phyloP scores from a whole-genome alignment of 2,329 filamentous ascomycete species.

The Phyllosticta citrichinensis region DNA sequence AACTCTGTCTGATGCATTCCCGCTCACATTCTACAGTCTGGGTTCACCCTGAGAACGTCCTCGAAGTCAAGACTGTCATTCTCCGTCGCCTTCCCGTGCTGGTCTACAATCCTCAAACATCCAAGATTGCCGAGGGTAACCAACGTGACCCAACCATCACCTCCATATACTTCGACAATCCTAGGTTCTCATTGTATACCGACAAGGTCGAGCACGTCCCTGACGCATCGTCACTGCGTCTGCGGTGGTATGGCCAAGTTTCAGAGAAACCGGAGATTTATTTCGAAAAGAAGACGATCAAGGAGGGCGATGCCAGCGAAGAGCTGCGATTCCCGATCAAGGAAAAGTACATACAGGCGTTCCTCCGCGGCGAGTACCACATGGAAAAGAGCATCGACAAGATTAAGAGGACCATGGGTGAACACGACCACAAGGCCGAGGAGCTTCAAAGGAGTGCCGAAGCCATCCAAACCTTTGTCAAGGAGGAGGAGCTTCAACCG shows the following conservation, averaged over 20 bases:
- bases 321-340: conserved; percentile 80
- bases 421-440: conserved; percentile 55
- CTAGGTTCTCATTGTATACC: conserved; percentile 74
- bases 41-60: conserved; percentile 89
- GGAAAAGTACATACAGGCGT: conserved; percentile 83
- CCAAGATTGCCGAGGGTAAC: conserved; percentile 69
- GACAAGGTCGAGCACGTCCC: conserved; percentile 69
- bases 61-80: conserved; percentile 95
- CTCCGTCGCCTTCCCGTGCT: conserved; percentile 82
- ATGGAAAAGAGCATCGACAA: conserved; percentile 87
- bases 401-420: conserved; percentile 65
- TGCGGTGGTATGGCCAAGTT: conserved; percentile 88
- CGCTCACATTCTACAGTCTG: conserved; percentile 53
- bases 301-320: conserved; percentile 64
- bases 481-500: conserved; percentile 67
- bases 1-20: not conserved
- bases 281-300: conserved; percentile 81
- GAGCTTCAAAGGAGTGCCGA: conserved; percentile 62
- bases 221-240: conserved; percentile 70
- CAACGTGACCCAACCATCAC: conserved; percentile 81
- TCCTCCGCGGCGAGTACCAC: conserved; percentile 77
- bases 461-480: conserved; percentile 71
- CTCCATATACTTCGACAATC: conserved; percentile 90
- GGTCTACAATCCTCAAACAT: conserved; percentile 80
- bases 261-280: conserved; percentile 67